Evolutionary conservation across 1,284 basidiomycete genomes (phyloP).

Genomic region (Ceratobasidium sp.): DNA sequence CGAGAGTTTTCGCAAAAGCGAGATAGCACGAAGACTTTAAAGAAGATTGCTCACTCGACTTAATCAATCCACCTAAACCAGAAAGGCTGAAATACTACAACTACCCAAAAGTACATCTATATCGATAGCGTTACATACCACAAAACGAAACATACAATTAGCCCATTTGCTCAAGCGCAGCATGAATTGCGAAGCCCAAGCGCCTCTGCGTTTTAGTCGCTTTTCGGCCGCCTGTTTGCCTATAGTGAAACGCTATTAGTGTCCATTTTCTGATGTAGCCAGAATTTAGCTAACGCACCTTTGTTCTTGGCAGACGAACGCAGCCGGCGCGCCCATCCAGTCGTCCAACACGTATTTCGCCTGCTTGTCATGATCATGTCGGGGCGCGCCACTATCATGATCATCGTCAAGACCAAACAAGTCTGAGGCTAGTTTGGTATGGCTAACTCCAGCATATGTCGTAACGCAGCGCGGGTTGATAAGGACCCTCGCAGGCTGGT

Average conservation of each 20-base stretch:
- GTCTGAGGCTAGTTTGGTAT: conserved; percentile 90
- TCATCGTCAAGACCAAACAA: conserved; percentile 81
- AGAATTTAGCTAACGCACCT: conserved; percentile 59
- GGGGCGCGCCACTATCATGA: conserved; percentile 59
- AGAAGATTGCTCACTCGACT: too few relatives aligned
- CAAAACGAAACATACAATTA: not conserved
- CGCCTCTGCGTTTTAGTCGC: conserved; percentile 90
- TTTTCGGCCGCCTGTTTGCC: conserved; percentile 87
- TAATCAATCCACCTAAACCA: too few relatives aligned
- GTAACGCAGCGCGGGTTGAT: conserved; percentile 95
- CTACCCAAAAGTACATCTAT: conserved; percentile 33
- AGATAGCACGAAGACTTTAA: too few relatives aligned
- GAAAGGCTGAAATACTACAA: not conserved
- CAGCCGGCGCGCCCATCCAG: conserved; percentile 93
- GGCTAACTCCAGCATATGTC: conserved; percentile 94
- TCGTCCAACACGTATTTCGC: conserved; percentile 88
- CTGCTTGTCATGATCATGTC: conserved; percentile 51
- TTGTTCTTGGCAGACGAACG: conserved; percentile 97
- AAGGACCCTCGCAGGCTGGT: conserved; percentile 86
- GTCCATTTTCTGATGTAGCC: not conserved
- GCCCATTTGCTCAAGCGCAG: conserved; percentile 61
- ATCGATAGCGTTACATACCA: conserved; percentile 12
- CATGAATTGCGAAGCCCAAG: conserved; percentile 85
- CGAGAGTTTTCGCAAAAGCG: too few relatives aligned
- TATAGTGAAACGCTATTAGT: conserved; percentile 49